Evolutionary conservation across 2,329 filamentous ascomycete genomes (phyloP), one percentile per base, ranked within the genome.

Genomic region (Claviceps paspali): DNA sequence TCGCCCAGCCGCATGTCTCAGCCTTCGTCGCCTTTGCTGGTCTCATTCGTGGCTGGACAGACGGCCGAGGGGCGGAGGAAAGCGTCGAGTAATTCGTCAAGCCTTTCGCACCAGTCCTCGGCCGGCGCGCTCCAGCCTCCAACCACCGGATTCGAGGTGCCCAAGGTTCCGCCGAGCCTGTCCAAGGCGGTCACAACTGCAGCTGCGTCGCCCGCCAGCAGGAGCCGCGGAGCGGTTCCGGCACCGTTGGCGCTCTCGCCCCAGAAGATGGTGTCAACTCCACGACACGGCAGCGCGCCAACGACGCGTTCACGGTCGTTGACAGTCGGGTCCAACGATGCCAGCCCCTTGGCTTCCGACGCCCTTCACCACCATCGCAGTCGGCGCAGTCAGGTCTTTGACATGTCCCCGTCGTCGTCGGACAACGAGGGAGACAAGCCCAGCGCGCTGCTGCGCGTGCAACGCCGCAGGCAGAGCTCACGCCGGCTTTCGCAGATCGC

Each of bases 361-460:
- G 73, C 82, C 36, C 69, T 83, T 38, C 74, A 80, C 30, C 73
- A 78, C 35, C 87, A 95, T 52, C 78, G 87, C 49, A 95, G 95
- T 56, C 79, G 91, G 28, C 76, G 86, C 48, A 96, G 88, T 53
- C 91, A 95, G 51, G 81, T 95, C 2, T 85, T 96, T 49, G 88
- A 96, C 54, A 82, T 95, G 60, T 98, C 91, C 2, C 91, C 91
- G 3, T 96, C 91, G 0, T 96, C 88, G 0, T 98, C 91, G 0
- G 91, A 98, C 52, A 98, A 93, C 41, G 91, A 98, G 59, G 86
- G 92, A 35, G 82, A 88, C 31, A 84, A 92, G 50, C 82, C 87
- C 6, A 94, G 87, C 54, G 86, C 82, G 1, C 67, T 96, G 9
- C 70, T 98, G 30, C 83, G 92, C 36, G 88, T 98, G 4, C 91